Evolutionary conservation across 2,329 filamentous ascomycete species (phyloP).

Genomic region (Apiospora koreana): DNA sequence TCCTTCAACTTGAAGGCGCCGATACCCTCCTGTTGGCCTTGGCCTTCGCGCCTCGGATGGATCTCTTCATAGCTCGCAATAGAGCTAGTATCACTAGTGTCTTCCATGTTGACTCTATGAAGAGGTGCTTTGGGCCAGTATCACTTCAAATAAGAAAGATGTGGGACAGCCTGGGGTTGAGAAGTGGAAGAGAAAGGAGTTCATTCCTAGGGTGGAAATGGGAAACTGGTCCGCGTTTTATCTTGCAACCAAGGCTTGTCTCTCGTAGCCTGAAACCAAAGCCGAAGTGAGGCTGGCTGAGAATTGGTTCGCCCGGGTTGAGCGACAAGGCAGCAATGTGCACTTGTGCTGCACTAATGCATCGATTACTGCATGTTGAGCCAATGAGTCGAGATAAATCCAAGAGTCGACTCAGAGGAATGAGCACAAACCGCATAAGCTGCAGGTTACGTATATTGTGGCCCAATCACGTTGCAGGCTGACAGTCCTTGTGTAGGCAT

Average conservation of each 20-base stretch:
- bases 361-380: neutral
- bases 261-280: neutral
- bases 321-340: neutral
- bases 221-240: neutral
- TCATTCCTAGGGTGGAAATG: too few species aligned
- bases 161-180: too few species aligned
- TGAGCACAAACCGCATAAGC: neutral
- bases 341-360: neutral
- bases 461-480: neutral
- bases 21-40: neutral
- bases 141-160: too few species aligned
- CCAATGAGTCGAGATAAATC: neutral
- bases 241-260: neutral
- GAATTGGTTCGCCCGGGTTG: neutral
- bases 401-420: neutral
- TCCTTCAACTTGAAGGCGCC: constrained; percentile 13
- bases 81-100: constrained; percentile 29
- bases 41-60: constrained; percentile 12
- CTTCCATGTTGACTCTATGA: neutral
- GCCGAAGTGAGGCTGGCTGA: neutral
- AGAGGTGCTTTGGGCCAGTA: neutral
- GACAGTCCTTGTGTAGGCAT: neutral
- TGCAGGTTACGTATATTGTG: neutral
- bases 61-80: constrained; percentile 37
- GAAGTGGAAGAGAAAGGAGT: too few species aligned